Evolutionary conservation across 257 asterid genomes (phyloP), one percentile per base, ranked within the genome.

Genomic region (Solanum gandarillasii): DNA sequence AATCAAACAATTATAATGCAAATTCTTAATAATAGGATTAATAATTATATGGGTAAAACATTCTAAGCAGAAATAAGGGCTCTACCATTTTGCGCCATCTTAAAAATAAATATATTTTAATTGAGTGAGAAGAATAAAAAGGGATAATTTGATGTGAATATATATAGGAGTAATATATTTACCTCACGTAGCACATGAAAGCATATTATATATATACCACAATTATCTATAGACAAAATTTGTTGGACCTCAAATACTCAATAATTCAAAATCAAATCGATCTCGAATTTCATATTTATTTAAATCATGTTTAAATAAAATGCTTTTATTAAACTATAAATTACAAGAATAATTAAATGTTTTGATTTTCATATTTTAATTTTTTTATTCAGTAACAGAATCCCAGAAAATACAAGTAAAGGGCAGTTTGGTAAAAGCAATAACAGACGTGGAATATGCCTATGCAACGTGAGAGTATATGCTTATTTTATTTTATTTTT

Each of bases 41-140:
- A 35, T 74, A 78, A 48, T 27, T 10, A 87, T 21, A 35, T 9
- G 65, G 5, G 32, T 32, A 87, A 72, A 39, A 27, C 23, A 2
- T 73, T 31, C 12, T 76, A 85, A 46, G 8, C 10, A n/a, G 14
- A 82, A 39, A 39, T 46, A 31, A 29, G 88, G 87, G 87, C 36
- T 87, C 7, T 88, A 92, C 98, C 96, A 89, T 91, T 88, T 83
- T 84, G 86, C 9, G 96, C 96, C 98, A 95, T 95, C 62, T 88
- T 29, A 39, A 70, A 25, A 31, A 5, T 31, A n/a, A 68, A 29
- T 12, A 65, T 65, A 31, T 11, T 88, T 46, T 84, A 89, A 83
- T 35, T 87, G 87, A 87, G 86, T 31, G 91, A 87, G 38, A 87
- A 29, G 72, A 55, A 10, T 74, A 34, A 67, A 65, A 48, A 78